Evolutionary conservation across 2,329 filamentous ascomycete genomes (phyloP).

Genomic region (Stemphylium beticola): DNA sequence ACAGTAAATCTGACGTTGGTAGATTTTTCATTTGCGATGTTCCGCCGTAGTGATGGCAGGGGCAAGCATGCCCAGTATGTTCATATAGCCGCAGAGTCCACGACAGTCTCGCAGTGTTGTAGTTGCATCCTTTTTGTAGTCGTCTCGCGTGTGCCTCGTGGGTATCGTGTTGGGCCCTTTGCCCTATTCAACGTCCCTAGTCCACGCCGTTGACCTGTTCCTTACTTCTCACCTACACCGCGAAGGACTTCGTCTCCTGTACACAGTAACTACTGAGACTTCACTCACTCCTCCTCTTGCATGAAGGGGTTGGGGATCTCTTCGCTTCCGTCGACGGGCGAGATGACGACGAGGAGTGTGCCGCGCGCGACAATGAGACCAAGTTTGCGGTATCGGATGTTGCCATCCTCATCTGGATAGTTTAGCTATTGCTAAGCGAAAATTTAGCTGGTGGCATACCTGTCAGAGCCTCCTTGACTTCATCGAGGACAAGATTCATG

Average conservation of each 20-base stretch:
- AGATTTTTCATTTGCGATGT: background rate
- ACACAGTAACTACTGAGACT: background rate
- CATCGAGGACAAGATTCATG: constrained; percentile 96
- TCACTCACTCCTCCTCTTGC: constrained; percentile 62
- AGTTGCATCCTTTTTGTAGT: background rate
- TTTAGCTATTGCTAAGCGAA: background rate
- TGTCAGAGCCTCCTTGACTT: constrained; percentile 87
- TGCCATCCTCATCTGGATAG: constrained; percentile 85
- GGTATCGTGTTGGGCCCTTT: constrained; percentile 4
- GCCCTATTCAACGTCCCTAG: background rate
- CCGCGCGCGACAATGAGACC: constrained; percentile 88
- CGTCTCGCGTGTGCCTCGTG: constrained; percentile 3
- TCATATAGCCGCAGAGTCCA: background rate
- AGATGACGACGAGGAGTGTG: constrained; percentile 90
- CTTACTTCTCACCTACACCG: background rate
- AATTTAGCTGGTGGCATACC: constrained; percentile 61
- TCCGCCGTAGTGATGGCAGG: background rate
- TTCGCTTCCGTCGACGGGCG: constrained; percentile 91
- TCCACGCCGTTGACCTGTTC: background rate
- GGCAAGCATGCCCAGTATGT: background rate
- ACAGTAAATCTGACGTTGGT: background rate
- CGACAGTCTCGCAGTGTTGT: background rate
- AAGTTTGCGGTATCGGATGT: constrained; percentile 78
- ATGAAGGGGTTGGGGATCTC: constrained; percentile 94
- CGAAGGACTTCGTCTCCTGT: background rate